A percentile compares a stretch with the other conserved stretches of the same genome.
phyloP scores from a whole-genome alignment of 2,329 filamentous ascomycete genomes.

The Alternaria burnsii region DNA sequence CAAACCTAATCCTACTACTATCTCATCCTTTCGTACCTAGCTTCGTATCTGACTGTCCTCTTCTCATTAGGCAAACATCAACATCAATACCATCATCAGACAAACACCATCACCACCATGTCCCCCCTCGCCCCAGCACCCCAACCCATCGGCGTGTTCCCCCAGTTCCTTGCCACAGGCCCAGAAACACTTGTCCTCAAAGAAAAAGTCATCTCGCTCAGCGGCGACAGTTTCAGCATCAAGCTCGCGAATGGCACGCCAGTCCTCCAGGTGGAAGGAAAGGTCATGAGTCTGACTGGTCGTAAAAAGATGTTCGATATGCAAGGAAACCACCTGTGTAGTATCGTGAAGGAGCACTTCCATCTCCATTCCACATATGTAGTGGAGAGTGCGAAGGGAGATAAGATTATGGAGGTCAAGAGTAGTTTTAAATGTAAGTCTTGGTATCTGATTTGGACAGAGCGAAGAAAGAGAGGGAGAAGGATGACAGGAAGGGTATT shows the following conservation, averaged over 20 bases:
- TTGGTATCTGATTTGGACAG: background rate
- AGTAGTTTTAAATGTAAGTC: constrained; percentile 62
- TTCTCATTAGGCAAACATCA: background rate
- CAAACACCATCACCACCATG: constrained; percentile 22
- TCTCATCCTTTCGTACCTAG: background rate
- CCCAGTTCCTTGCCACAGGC: constrained; percentile 35
- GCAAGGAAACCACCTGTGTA: constrained; percentile 64
- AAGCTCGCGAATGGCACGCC: constrained; percentile 63
- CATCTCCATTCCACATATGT: constrained; percentile 63
- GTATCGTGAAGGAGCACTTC: constrained; percentile 63
- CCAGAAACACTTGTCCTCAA: constrained; percentile 63
- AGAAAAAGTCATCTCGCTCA: constrained; percentile 69
- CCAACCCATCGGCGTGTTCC: constrained; percentile 41
- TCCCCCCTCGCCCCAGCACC: constrained; percentile 22
- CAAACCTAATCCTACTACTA: background rate
- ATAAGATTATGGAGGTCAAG: constrained; percentile 65
- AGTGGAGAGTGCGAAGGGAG: constrained; percentile 56
- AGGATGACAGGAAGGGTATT: background rate
- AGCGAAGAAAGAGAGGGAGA: background rate
- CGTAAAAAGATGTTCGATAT: constrained; percentile 66
- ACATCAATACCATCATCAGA: background rate
- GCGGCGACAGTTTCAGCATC: constrained; percentile 72
- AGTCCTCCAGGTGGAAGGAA: constrained; percentile 66
- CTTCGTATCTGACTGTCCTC: background rate
- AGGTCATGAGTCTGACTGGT: constrained; percentile 60